Percentiles rank a stretch among this genome's conserved stretches.
Evolutionary conservation across 192 early-diverging fungal species (phyloP).

Genomic region (Nowakowskiella sp.): DNA sequence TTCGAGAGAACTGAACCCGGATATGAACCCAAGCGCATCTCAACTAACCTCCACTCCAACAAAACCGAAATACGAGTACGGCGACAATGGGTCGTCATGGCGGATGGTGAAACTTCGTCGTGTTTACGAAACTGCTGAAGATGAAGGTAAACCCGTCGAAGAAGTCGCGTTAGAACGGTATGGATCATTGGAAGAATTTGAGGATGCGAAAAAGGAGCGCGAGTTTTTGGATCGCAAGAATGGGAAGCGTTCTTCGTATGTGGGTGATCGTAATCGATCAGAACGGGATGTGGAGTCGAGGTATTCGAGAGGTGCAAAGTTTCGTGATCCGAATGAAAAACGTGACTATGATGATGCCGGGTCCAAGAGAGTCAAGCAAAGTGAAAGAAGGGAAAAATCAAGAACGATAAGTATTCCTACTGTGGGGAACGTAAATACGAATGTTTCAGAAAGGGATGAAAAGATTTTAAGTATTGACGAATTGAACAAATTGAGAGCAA

Average conservation of each 20-base stretch:
- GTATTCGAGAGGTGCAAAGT: not conserved
- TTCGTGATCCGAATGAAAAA: slow-evolving; percentile 10
- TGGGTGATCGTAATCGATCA: not conserved
- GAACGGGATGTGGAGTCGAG: not conserved
- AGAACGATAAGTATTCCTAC: slow-evolving; percentile 26
- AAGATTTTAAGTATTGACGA: slow-evolving; percentile 48
- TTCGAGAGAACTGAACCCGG: no score
- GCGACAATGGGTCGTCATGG: slow-evolving; percentile 52
- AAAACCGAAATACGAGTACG: slow-evolving; percentile 24
- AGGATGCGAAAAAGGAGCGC: slow-evolving; percentile 58
- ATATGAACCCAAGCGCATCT: no score
- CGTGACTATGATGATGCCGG: not conserved
- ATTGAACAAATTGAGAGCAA: slow-evolving; percentile 78
- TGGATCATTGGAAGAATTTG: slow-evolving; percentile 60
- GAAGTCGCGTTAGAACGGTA: slow-evolving; percentile 66
- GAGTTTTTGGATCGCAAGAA: slow-evolving; percentile 47
- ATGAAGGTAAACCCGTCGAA: slow-evolving; percentile 49
- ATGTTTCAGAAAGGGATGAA: no score
- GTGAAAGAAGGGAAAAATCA: no score
- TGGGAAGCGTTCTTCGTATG: slow-evolving; percentile 8
- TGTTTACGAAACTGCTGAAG: slow-evolving; percentile 58
- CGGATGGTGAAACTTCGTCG: slow-evolving; percentile 72
- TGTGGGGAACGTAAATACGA: slow-evolving; percentile 1
- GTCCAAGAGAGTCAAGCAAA: not conserved
- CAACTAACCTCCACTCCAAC: not conserved